Evolutionary conservation across 2,329 filamentous ascomycete genomes (phyloP).

Genomic region (Leptographium radiaticola): DNA sequence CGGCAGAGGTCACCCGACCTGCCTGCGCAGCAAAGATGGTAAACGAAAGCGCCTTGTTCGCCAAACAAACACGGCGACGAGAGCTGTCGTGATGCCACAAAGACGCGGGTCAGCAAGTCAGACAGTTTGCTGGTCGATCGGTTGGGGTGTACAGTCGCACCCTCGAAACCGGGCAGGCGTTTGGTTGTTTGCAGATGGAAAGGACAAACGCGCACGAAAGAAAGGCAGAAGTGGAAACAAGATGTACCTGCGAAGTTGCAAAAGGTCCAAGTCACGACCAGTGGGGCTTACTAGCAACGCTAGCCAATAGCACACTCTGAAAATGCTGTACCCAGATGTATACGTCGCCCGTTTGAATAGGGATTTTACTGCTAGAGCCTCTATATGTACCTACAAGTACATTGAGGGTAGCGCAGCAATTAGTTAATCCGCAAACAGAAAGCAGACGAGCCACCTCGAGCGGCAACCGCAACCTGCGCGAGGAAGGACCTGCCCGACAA

Average conservation of each 20-base stretch:
- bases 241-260: neutral
- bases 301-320: neutral
- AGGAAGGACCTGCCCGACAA: slow-evolving; percentile 1
- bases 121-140: neutral
- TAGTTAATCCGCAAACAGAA: slow-evolving; percentile 2
- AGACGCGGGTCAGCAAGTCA: neutral
- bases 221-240: neutral
- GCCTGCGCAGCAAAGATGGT: neutral
- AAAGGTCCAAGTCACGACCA: neutral
- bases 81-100: neutral
- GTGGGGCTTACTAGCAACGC: neutral
- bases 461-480: slow-evolving; percentile 1
- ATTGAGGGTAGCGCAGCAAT: neutral
- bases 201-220: neutral
- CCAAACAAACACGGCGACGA: neutral
- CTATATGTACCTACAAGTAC: neutral
- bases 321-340: neutral
- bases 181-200: neutral
- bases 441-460: neutral
- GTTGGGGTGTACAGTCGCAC: neutral
- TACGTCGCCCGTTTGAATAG: too few relatives aligned
- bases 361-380: too few relatives aligned
- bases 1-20: neutral
- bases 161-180: neutral
- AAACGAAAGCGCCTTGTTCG: neutral